Conservation (phyloP, 192 early-diverging fungal species). For the Allomyces javanicus region DNA sequence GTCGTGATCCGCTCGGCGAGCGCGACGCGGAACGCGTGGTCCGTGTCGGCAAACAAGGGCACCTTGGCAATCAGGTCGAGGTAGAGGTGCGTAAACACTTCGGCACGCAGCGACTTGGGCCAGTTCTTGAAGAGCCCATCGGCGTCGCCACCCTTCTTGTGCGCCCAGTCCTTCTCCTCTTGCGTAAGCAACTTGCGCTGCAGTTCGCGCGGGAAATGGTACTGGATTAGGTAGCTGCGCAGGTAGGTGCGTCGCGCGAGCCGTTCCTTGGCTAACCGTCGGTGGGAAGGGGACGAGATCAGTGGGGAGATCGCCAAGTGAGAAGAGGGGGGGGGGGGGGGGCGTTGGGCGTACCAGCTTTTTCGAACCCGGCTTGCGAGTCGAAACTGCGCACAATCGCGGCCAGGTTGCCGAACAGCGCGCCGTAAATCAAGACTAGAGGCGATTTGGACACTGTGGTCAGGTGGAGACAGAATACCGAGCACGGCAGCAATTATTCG, state of each 20-base stretch:
- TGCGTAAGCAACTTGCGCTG: conserved; percentile 3
- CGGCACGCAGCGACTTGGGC: conserved; percentile 3
- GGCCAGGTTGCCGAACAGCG: too few relatives aligned
- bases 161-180: conserved; percentile 1
- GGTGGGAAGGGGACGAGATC: too few relatives aligned
- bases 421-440: too few relatives aligned
- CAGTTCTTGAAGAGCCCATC: conserved; percentile 4
- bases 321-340: too few relatives aligned
- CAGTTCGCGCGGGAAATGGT: background rate
- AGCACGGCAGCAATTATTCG: too few relatives aligned
- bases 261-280: too few relatives aligned
- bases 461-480: too few relatives aligned
- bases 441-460: too few relatives aligned
- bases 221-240: background rate
- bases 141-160: conserved; percentile 7
- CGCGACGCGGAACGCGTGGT: conserved; percentile 1
- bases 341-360: too few relatives aligned
- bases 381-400: too few relatives aligned
- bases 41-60: conserved; percentile 9
- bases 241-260: background rate
- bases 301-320: too few relatives aligned
- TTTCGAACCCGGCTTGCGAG: too few relatives aligned
- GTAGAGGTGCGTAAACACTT: conserved; percentile 7
- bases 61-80: conserved; percentile 6
- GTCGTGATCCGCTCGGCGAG: conserved; percentile 1